Percentiles rank a stretch among this genome's conserved stretches.
Conservation (phyloP, 108 stramenopile genomes). For the Licmophora abbreviata region DNA sequence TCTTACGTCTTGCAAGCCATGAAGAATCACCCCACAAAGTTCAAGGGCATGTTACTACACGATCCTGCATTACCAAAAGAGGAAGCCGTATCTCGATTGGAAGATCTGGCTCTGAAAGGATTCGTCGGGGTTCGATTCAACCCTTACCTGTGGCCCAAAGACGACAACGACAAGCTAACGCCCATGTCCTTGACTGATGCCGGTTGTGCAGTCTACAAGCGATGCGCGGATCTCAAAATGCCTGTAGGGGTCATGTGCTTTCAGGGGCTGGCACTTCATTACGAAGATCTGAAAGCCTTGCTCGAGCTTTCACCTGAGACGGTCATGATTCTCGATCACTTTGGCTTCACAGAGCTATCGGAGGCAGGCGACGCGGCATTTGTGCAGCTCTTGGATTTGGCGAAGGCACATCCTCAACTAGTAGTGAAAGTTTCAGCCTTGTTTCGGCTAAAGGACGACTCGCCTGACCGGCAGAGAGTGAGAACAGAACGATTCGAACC, state of each 20-base stretch:
- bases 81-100: conserved; percentile 49
- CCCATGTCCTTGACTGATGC: conserved; percentile 25
- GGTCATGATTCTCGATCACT: conserved; percentile 70
- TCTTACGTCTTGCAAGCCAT: conserved; percentile 68
- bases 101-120: conserved; percentile 61
- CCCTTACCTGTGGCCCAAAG: conserved; percentile 72
- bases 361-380: conserved; percentile 53
- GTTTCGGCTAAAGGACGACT: conserved; percentile 58
- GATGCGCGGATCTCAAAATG: conserved; percentile 69
- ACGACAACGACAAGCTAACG: conserved; percentile 17
- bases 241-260: conserved; percentile 89
- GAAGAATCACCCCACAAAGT: conserved; percentile 46
- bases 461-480: conserved; percentile 53
- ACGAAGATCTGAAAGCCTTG: conserved; percentile 53
- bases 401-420: conserved; percentile 55
- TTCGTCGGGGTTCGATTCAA: conserved; percentile 85
- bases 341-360: conserved; percentile 74
- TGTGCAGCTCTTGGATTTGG: conserved; percentile 48
- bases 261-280: conserved; percentile 71
- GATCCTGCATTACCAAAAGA: conserved; percentile 58
- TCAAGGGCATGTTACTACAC: conserved; percentile 80
- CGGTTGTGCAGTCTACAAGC: conserved; percentile 51
- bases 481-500: conserved; percentile 52
- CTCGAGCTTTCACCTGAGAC: conserved; percentile 58
- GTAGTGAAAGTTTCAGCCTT: conserved; percentile 75